Base-by-base conservation (phyloP, 768 basidiomycete species). In the Glaciozyma martinii region DNA sequence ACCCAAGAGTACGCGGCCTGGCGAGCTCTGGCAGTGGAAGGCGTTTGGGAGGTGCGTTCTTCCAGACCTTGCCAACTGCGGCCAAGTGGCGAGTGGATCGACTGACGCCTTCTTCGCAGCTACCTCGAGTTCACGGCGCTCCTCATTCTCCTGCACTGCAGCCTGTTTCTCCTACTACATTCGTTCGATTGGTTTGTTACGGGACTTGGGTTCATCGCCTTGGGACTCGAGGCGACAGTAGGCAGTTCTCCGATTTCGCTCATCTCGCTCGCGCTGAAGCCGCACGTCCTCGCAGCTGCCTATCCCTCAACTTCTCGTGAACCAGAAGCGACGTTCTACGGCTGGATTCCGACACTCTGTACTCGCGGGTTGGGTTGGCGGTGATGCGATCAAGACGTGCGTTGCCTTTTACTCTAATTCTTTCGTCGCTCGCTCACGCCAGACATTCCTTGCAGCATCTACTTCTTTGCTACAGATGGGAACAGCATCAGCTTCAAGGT, bases 151-250 rank as follows among this genome's bases (percentile, higher is more conserved):
- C 4, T 61, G 10, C 67, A 70, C 40, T 66, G 59, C 29, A 46
- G 42, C 40, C 18, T 63, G n/a, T 71, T 64, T 55, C 58, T 72
- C 59, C n/a, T 68, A 0, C 60, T 72, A 2, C 59, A 67, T 60
- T 9, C 29, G 12, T 46, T 66, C 42, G 54, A 63, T 19, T 30
- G 42, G 43, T 72, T 71, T 54, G 56, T 72, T 13, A 52, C 66
- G 5, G n/a, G 64, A 23, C 56, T 72, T 19, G 71, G 71, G 0
- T 66, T 72, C 30, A 19, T 68, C 15, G 71, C 71, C 0, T 61
- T 72, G 19, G 71, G 71, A 0, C 49, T 72, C 4, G 71, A 72
- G 49, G 67, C 71, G 10, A 72, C 71, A 2, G 61, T 70, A n/a
- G 10, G 65, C 32, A 16, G 5, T 29, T 16, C 5, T 27, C 18